phyloP scores from a whole-genome alignment of 176 grass and related monocot genomes.

The Raddia guianensis region DNA sequence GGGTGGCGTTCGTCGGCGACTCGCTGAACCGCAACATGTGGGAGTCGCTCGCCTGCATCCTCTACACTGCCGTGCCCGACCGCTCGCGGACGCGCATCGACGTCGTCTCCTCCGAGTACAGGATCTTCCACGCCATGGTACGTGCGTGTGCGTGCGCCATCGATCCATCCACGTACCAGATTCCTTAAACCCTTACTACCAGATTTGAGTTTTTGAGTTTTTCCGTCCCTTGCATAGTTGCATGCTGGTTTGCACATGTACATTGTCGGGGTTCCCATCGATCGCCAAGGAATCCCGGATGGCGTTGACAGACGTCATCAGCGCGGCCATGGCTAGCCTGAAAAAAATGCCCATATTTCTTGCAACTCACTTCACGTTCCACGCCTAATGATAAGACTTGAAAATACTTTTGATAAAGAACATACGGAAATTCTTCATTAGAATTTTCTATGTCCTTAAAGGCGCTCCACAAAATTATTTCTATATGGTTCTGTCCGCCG shows the following conservation, averaged over 20 bases:
- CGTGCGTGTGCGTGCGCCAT: neutral
- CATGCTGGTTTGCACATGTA: neutral
- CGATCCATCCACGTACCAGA: neutral
- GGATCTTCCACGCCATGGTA: slow-evolving; percentile 64
- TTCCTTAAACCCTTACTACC: no score
- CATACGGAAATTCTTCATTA: no score
- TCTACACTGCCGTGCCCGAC: slow-evolving; percentile 61
- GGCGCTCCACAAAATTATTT: no score
- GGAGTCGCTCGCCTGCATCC: slow-evolving; percentile 71
- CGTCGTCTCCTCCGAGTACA: slow-evolving; percentile 22
- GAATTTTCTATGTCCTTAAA: no score
- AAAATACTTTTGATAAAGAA: no score
- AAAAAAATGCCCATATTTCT: neutral
- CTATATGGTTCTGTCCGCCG: no score
- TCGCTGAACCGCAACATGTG: slow-evolving; percentile 82
- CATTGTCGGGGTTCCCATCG: neutral
- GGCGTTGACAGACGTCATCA: neutral
- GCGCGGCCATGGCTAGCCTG: neutral
- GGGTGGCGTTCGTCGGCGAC: slow-evolving; percentile 61
- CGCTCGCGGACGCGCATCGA: slow-evolving; percentile 41
- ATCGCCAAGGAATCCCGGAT: neutral
- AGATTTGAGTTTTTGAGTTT: neutral
- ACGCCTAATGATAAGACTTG: no score
- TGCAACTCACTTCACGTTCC: neutral
- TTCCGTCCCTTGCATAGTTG: neutral